Percentiles rank a stretch among this genome's conserved stretches.
phyloP scores from a whole-genome alignment of 208 protist species.

The Crithidia thermophila region DNA sequence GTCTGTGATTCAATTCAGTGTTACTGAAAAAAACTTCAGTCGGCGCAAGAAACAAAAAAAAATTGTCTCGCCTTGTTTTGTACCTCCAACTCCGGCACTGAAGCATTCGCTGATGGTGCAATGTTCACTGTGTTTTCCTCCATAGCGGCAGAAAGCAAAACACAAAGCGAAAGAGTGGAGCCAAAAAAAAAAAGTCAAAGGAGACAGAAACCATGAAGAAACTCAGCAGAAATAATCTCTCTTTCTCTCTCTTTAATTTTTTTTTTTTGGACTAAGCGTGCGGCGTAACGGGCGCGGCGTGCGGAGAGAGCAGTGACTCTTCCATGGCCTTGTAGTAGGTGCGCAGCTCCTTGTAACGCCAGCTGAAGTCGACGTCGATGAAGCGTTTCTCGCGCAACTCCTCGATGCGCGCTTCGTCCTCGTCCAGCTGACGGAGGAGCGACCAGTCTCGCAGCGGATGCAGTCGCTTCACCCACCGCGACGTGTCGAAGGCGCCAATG shows the following conservation, averaged over 20 bases:
- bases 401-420: conserved; percentile 78
- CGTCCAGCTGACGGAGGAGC: conserved; percentile 77
- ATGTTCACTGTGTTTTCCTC: conserved; percentile 4
- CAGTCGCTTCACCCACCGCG: conserved; percentile 81
- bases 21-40: no score
- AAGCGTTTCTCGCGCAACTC: conserved; percentile 79
- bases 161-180: background rate
- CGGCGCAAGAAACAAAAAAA: no score
- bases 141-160: background rate
- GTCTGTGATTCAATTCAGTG: no score
- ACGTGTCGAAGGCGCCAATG: conserved; percentile 87
- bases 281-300: conserved; percentile 8
- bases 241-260: background rate
- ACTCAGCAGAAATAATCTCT: background rate
- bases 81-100: no score
- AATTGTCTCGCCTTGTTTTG: no score
- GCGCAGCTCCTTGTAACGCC: conserved; percentile 77
- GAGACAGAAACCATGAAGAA: background rate
- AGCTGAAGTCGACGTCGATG: conserved; percentile 82
- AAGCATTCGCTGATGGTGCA: no score
- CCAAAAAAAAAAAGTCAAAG: background rate
- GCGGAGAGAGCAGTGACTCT: conserved; percentile 28
- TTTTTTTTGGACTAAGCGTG: background rate
- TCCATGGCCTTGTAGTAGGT: conserved; percentile 76
- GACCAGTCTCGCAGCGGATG: conserved; percentile 87